Evolutionary conservation across 208 protist species (phyloP).

Genomic region (Lotmaria passim): DNA sequence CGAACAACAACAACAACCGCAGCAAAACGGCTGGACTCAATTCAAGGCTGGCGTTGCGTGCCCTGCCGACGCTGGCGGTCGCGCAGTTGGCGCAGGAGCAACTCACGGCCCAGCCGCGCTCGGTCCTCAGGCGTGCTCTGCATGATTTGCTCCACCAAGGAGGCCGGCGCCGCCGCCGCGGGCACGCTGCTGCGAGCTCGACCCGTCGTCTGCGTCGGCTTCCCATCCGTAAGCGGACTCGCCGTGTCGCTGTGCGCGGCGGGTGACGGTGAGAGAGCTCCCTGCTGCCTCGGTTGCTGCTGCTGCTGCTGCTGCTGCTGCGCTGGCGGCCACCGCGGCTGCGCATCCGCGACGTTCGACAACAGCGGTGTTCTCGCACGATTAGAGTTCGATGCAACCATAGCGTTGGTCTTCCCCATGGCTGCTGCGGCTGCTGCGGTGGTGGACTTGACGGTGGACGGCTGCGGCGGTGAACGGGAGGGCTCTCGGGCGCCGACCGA

Average conservation of each 20-base stretch:
- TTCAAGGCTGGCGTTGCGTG: neutral
- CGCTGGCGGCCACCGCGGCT: neutral
- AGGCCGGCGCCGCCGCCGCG: neutral
- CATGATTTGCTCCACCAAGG: constrained; percentile 29
- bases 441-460: neutral
- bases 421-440: neutral
- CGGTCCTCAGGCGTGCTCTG: constrained; percentile 33
- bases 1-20: too few relatives aligned
- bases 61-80: constrained; percentile 27
- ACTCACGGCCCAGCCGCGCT: constrained; percentile 52
- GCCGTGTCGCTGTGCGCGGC: neutral
- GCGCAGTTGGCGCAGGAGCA: constrained; percentile 64
- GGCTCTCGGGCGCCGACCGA: constrained; percentile 4
- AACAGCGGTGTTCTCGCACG: neutral
- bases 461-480: constrained; percentile 7
- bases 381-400: neutral
- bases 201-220: neutral
- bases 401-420: neutral
- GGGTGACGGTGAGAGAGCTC: neutral
- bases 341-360: neutral
- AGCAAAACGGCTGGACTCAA: too few relatives aligned
- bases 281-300: neutral
- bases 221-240: neutral
- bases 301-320: neutral
- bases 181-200: neutral